Percentiles rank a stretch among this genome's conserved stretches.
Conservation (phyloP, 1,284 basidiomycete genomes). For the Sphaerobolus stellatus region DNA sequence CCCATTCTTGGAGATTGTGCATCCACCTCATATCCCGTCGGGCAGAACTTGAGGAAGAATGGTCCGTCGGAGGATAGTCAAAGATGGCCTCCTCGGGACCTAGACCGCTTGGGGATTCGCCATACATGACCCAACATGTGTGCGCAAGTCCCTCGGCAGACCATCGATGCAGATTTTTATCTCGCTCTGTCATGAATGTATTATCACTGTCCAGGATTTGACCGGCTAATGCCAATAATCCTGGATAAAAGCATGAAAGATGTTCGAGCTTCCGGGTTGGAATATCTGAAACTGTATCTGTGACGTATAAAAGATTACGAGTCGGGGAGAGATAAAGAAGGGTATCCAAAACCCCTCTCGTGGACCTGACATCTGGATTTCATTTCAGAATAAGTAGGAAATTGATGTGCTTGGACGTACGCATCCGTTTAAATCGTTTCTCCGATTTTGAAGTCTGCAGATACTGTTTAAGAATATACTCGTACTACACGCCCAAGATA, state of each 20-base stretch:
- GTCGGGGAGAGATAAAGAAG: conserved; percentile 66
- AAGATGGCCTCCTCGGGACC: conserved; percentile 56
- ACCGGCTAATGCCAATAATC: conserved; percentile 71
- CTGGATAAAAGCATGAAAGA: conserved; percentile 76
- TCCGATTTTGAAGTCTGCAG: conserved; percentile 63
- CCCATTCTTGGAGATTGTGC: conserved; percentile 48
- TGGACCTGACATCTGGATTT: conserved; percentile 66
- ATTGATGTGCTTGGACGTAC: conserved; percentile 39
- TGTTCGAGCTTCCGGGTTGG: conserved; percentile 68
- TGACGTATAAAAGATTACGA: conserved; percentile 69
- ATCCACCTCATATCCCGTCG: conserved; percentile 27
- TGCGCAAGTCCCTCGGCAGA: conserved; percentile 68
- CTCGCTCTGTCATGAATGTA: background rate
- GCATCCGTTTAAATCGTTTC: conserved; percentile 57
- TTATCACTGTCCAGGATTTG: conserved; percentile 39
- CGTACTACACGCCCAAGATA: conserved; percentile 35
- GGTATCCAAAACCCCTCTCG: conserved; percentile 59
- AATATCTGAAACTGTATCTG: conserved; percentile 43
- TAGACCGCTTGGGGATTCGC: conserved; percentile 59
- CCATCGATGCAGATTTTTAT: conserved; percentile 53
- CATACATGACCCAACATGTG: conserved; percentile 65
- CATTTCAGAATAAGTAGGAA: background rate
- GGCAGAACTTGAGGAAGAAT: background rate
- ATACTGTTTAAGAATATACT: conserved; percentile 75
- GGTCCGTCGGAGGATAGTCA: background rate